These are phyloP conservation scores for Metschnikowia bowlesiae DNA, from an alignment of 805 yeast species.

Conservation along the genomic window DNA sequence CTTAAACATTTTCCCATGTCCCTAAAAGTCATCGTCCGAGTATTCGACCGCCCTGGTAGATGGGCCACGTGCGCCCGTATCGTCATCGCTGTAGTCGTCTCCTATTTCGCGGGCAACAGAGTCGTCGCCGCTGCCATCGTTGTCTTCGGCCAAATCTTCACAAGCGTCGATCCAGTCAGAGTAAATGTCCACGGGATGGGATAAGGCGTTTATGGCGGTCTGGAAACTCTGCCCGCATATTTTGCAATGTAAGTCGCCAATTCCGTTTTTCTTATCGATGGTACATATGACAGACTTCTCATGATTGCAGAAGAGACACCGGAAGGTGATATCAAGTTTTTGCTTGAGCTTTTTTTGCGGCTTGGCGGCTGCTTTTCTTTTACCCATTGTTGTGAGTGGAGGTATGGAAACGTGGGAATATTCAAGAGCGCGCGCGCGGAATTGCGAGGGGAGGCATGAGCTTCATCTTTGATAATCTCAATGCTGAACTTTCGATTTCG, in stretches of 20 bases:
- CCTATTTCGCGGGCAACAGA: conserved; percentile 22
- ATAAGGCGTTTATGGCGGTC: conserved; percentile 73
- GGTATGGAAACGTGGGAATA: background rate
- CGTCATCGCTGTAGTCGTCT: conserved; percentile 34
- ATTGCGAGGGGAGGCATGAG: too few species aligned
- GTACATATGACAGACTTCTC: conserved; percentile 87
- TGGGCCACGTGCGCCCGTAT: conserved; percentile 12
- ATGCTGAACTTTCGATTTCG: too few species aligned
- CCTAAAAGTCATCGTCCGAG: conserved; percentile 28
- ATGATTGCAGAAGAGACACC: conserved; percentile 93
- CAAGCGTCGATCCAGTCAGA: conserved; percentile 98
- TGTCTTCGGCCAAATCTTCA: conserved; percentile 77
- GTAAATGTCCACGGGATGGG: conserved; percentile 91
- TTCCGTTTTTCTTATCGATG: conserved; percentile 77
- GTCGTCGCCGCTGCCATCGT: conserved; percentile 25
- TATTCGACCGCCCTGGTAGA: conserved; percentile 19
- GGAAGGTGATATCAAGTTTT: conserved; percentile 73
- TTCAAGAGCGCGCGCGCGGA: background rate
- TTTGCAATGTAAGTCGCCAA: conserved; percentile 84
- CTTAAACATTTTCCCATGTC: background rate
- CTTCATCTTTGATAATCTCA: too few species aligned
- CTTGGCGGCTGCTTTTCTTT: conserved; percentile 71
- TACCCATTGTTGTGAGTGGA: conserved; percentile 47
- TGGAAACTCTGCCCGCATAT: conserved; percentile 94
- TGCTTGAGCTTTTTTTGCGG: conserved; percentile 78